Base-by-base conservation (phyloP, 345 rosid genomes). In the Erodium maritimum region DNA sequence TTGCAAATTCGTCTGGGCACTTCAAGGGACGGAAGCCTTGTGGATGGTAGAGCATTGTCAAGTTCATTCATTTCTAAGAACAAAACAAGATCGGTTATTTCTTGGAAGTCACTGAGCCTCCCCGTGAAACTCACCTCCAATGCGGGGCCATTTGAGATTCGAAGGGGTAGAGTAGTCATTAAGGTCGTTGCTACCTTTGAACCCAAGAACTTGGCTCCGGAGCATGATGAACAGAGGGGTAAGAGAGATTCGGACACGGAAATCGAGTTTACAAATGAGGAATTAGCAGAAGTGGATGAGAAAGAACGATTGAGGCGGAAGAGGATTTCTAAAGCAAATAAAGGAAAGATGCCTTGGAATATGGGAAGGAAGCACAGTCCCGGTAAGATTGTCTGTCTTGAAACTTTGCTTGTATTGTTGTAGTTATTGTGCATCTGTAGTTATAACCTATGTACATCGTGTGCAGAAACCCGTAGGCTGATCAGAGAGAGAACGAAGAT, bases 301-400 rank as follows among this genome's bases (percentile, higher is more conserved):
- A 79, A 76, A 72, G 98, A 91, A 53, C 65, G 24, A 73, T 63
- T 84, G 70, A 86, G 96, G 58, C 78, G 98, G 73, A 77, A 65
- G 82, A 77, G 95, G 59, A 91, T 91, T 63, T 91, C 98, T 17
- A 88, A 84, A 65, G 98, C 95, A 19, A 88, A 88, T 73, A 86
- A 76, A 76, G 98, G 98, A 56, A 84, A 79, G 58, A 82, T 75
- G 11, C 98, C 98, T 19, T 91, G 98, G 98, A 91, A 91, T 77
- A 91, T 88, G 76, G 98, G 96, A 66, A 86, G 77, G 86, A 91
- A 88, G 71, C 98, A 91, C 66, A 88, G 95, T 80, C 75, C 95
- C 0, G 96, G 98, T 86, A 52, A 50, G 60, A 63, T 10, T 5
- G 22, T 34, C 20, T 20, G 57, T 24, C 65, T 25, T 20, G 14